These are phyloP conservation scores for Pleurotus giganteus DNA, from an alignment of 768 basidiomycete genomes.

Conservation along the genomic window DNA sequence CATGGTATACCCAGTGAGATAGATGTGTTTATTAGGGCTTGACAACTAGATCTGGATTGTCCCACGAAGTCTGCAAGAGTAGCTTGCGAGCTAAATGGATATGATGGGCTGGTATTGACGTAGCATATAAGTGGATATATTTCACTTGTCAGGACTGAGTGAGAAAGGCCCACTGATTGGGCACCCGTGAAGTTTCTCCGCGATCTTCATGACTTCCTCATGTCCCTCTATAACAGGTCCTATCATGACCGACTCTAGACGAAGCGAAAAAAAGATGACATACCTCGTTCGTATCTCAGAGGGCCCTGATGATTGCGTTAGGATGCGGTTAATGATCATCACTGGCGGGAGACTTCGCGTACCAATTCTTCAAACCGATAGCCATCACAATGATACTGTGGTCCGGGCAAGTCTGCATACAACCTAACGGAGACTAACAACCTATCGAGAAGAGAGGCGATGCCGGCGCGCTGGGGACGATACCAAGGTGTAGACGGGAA, in stretches of 20 bases:
- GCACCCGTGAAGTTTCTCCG: conserved; percentile 40
- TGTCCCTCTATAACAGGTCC: conserved; percentile 29
- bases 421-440: conserved; percentile 30
- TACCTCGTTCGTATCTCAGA: conserved; percentile 33
- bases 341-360: conserved; percentile 8
- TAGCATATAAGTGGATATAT: not conserved
- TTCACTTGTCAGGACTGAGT: not conserved
- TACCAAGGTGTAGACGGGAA: conserved; percentile 45
- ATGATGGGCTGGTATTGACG: too few species aligned
- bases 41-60: too few species aligned
- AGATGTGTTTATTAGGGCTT: too few species aligned
- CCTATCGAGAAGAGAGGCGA: conserved; percentile 26
- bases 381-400: conserved; percentile 35
- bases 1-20: too few species aligned
- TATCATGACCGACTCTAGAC: not conserved
- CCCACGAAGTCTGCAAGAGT: too few species aligned
- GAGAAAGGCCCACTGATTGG: conserved; percentile 35
- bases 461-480: conserved; percentile 30
- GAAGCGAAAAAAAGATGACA: conserved; percentile 9
- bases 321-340: not conserved
- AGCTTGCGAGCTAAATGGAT: too few species aligned
- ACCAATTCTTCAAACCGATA: conserved; percentile 45
- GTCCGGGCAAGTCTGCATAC: conserved; percentile 37
- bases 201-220: conserved; percentile 38
- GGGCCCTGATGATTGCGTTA: conserved; percentile 31